Conservation (phyloP, 1,284 basidiomycete genomes). For the Fomitopsis schrenkii region DNA sequence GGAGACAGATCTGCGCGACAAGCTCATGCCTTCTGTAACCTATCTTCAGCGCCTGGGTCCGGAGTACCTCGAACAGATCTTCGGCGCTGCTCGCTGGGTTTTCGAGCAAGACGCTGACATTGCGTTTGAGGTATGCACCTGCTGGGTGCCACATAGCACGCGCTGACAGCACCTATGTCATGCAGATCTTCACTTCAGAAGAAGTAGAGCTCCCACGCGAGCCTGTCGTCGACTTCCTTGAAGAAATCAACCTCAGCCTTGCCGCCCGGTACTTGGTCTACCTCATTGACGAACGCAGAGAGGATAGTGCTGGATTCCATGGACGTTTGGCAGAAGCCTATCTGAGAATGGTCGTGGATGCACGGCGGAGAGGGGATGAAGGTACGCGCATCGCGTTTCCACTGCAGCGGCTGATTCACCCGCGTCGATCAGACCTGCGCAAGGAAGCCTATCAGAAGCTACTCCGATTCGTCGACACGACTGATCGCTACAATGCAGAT, state of each 20-base stretch:
- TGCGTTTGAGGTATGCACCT: conserved; percentile 65
- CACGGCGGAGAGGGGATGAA: conserved; percentile 51
- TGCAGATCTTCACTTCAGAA: conserved; percentile 91
- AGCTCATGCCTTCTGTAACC: conserved; percentile 78
- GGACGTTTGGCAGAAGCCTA: conserved; percentile 89
- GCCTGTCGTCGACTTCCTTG: conserved; percentile 75
- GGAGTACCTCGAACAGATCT: conserved; percentile 75
- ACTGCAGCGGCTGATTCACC: background rate
- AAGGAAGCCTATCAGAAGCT: conserved; percentile 63
- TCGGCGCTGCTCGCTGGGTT: conserved; percentile 81
- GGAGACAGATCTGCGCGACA: conserved; percentile 76
- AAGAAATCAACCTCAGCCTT: conserved; percentile 60
- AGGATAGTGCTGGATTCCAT: conserved; percentile 70
- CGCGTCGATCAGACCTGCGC: conserved; percentile 32
- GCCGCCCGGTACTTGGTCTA: conserved; percentile 86
- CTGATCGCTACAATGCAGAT: conserved; percentile 74
- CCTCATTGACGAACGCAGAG: conserved; percentile 72
- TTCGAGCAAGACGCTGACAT: conserved; percentile 70
- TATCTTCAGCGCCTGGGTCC: conserved; percentile 92
- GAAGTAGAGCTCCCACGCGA: conserved; percentile 84
- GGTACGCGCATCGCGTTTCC: conserved; percentile 33
- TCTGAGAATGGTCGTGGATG: conserved; percentile 56
- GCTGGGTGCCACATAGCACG: background rate
- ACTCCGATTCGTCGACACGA: conserved; percentile 72
- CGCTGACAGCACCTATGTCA: background rate